These are phyloP conservation scores for Saturnispora hagleri DNA, from an alignment of 805 yeast genomes.

Conservation along the genomic window DNA sequence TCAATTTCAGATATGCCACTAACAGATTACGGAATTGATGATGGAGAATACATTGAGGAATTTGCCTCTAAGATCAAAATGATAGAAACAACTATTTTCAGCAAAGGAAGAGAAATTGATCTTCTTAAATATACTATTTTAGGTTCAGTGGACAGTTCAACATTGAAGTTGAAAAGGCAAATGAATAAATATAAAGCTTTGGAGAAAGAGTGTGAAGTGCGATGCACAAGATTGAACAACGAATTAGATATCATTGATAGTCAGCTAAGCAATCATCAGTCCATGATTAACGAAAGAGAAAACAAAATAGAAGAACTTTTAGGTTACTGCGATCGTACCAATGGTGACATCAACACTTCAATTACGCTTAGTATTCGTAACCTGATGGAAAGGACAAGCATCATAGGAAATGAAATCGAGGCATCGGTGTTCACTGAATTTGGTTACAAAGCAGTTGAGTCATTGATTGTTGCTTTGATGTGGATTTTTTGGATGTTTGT, in stretches of 20 bases:
- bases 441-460: conserved; percentile 41
- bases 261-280: conserved; percentile 16
- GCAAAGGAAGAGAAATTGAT: conserved; percentile 1
- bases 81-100: not conserved
- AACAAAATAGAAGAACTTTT: conserved; percentile 51
- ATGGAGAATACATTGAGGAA: conserved; percentile 2
- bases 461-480: conserved; percentile 40
- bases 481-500: conserved; percentile 52
- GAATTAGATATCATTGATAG: conserved; percentile 18
- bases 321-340: conserved; percentile 55
- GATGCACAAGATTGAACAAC: conserved; percentile 12
- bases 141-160: not conserved
- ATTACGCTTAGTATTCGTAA: conserved; percentile 51
- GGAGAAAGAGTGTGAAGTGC: conserved; percentile 23
- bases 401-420: conserved; percentile 17
- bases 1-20: not conserved
- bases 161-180: conserved; percentile 9
- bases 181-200: conserved; percentile 19
- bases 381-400: conserved; percentile 40
- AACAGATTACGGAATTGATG: not conserved
- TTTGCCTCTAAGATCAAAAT: conserved; percentile 2
- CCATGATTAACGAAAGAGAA: conserved; percentile 18
- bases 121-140: not conserved
- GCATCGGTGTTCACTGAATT: conserved; percentile 30
- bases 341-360: conserved; percentile 68